These are phyloP conservation scores for Phenoliferia sp. DNA, from an alignment of 1,284 basidiomycete genomes.

Conservation along the genomic window DNA sequence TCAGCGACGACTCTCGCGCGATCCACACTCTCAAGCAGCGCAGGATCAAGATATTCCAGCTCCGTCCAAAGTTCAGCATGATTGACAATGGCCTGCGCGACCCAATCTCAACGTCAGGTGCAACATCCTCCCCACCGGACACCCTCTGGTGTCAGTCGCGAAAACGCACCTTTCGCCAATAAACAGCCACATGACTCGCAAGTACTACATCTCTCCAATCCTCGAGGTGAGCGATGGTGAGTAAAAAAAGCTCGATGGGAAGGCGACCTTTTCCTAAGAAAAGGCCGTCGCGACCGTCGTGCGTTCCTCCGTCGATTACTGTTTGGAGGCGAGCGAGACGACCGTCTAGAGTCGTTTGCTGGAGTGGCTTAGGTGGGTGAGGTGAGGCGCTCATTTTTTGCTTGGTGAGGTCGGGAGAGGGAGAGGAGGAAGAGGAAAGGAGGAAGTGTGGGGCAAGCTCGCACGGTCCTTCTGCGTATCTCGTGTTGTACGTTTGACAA, in stretches of 20 bases:
- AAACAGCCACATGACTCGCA: constrained; percentile 9
- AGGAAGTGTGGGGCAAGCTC: too few species aligned
- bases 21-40: background rate
- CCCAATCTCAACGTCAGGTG: too few species aligned
- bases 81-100: background rate
- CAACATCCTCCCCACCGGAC: too few species aligned
- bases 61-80: constrained; percentile 8
- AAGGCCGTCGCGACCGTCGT: constrained; percentile 10
- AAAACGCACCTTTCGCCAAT: constrained; percentile 10
- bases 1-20: constrained; percentile 3
- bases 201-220: background rate
- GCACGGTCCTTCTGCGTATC: too few species aligned
- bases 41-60: constrained; percentile 1
- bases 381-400: too few species aligned
- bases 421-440: too few species aligned
- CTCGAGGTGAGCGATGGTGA: constrained; percentile 1
- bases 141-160: too few species aligned
- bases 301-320: background rate
- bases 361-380: too few species aligned
- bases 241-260: constrained; percentile 16
- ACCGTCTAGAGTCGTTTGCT: too few species aligned
- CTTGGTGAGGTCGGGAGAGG: too few species aligned
- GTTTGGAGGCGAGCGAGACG: background rate
- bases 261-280: constrained; percentile 9
- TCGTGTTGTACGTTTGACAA: too few species aligned